Conservation (phyloP, 768 basidiomycete species). For the Amanita fuliginea region DNA sequence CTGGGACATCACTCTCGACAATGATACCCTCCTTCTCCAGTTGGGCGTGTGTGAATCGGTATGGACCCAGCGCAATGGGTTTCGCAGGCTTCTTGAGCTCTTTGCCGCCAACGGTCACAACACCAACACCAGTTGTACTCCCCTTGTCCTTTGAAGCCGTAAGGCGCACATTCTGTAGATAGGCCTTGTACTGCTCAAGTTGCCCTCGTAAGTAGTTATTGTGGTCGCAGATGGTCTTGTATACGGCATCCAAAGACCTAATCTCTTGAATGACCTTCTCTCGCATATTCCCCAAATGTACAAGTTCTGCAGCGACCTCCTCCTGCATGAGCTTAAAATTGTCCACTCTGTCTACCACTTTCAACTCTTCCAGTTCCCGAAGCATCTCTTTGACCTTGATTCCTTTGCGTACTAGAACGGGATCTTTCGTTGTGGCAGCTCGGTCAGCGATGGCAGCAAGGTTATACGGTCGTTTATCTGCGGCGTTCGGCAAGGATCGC, state of each 20-base stretch:
- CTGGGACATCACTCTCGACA: constrained; percentile 97
- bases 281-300: constrained; percentile 89
- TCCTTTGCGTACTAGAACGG: constrained; percentile 87
- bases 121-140: constrained; percentile 79
- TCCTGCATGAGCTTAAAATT: constrained; percentile 95
- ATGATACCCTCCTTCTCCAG: constrained; percentile 99
- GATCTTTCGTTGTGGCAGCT: constrained; percentile 96
- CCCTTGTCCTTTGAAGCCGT: constrained; percentile 87
- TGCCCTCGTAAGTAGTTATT: constrained; percentile 95
- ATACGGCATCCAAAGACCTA: constrained; percentile 88
- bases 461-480: constrained; percentile 83
- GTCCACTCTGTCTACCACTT: constrained; percentile 73
- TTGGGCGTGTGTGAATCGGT: constrained; percentile 96
- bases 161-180: constrained; percentile 92
- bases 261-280: constrained; percentile 94
- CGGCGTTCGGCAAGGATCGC: constrained; percentile 80
- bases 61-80: constrained; percentile 83
- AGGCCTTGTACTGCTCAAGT: constrained; percentile 99
- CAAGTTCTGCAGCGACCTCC: constrained; percentile 90
- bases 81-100: constrained; percentile 82
- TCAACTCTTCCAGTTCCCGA: constrained; percentile 85
- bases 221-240: constrained; percentile 99
- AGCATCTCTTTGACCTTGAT: constrained; percentile 99
- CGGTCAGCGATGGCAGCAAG: constrained; percentile 83
- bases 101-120: constrained; percentile 92